phyloP scores from a whole-genome alignment of 2,329 filamentous ascomycete genomes.

The Clonostachys solani region DNA sequence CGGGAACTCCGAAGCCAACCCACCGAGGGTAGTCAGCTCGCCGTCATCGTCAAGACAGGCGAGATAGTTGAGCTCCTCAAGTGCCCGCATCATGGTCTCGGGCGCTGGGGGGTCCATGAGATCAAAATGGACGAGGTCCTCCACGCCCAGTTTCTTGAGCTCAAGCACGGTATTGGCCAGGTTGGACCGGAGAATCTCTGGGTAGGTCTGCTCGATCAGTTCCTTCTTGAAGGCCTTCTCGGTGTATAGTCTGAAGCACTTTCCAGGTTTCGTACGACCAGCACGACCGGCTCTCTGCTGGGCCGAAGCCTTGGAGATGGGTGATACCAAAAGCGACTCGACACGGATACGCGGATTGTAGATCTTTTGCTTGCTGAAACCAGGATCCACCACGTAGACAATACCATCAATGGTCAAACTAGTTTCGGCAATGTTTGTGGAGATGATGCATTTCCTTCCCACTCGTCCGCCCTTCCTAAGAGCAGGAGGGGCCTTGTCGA shows the following conservation, averaged over 20 bases:
- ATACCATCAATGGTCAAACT: slow-evolving; percentile 98
- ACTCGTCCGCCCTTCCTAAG: slow-evolving; percentile 72
- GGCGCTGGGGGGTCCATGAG: slow-evolving; percentile 97
- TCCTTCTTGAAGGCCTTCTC: slow-evolving; percentile 96
- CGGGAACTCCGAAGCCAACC: slow-evolving; percentile 89
- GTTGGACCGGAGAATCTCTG: slow-evolving; percentile 92
- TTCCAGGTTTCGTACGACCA: slow-evolving; percentile 95
- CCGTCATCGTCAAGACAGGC: slow-evolving; percentile 96
- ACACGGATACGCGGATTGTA: slow-evolving; percentile 97
- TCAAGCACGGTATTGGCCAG: slow-evolving; percentile 92
- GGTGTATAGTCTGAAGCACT: slow-evolving; percentile 96
- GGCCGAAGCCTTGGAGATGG: slow-evolving; percentile 95
- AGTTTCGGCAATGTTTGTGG: slow-evolving; percentile 97
- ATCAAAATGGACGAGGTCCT: slow-evolving; percentile 97
- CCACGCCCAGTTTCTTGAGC: slow-evolving; percentile 92
- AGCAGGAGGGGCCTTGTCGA: slow-evolving; percentile 78
- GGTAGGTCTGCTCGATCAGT: slow-evolving; percentile 94
- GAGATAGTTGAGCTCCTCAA: slow-evolving; percentile 97
- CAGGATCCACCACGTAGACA: slow-evolving; percentile 97
- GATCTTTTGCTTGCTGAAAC: slow-evolving; percentile 99
- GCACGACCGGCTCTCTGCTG: slow-evolving; percentile 98
- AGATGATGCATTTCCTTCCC: slow-evolving; percentile 90
- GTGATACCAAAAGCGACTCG: slow-evolving; percentile 94
- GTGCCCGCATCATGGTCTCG: slow-evolving; percentile 95
- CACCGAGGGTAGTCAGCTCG: slow-evolving; percentile 80